These are phyloP conservation scores for Starmerella davenportii DNA, from an alignment of 805 yeast species.

Conservation along the genomic window DNA sequence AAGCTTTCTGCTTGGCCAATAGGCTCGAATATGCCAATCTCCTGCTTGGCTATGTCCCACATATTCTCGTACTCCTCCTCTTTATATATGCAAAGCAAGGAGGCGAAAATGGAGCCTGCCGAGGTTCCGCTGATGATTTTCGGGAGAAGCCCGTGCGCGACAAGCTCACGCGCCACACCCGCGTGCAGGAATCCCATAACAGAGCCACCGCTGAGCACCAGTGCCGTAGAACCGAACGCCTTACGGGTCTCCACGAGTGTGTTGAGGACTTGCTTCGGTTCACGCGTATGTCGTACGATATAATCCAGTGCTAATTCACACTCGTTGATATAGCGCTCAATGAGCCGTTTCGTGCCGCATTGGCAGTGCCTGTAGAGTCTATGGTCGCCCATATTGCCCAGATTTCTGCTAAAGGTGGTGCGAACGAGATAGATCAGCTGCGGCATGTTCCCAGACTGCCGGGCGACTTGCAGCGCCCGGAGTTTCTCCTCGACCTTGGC, in stretches of 20 bases:
- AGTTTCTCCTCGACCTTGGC: conserved; percentile 37
- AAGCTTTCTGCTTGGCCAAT: conserved; percentile 36
- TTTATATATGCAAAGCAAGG: conserved; percentile 65
- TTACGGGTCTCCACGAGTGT: conserved; percentile 75
- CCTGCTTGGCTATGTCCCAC: conserved; percentile 28
- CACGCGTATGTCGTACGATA: conserved; percentile 22
- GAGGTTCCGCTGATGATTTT: conserved; percentile 83
- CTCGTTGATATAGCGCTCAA: conserved; percentile 69
- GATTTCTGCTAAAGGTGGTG: conserved; percentile 67
- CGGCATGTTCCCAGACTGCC: conserved; percentile 39
- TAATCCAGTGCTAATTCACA: conserved; percentile 37
- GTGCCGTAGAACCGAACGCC: conserved; percentile 84
- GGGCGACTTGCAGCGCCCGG: conserved; percentile 38
- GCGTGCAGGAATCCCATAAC: conserved; percentile 84
- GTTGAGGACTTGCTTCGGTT: conserved; percentile 52
- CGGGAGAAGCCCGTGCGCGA: conserved; percentile 62
- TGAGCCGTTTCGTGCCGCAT: conserved; percentile 68
- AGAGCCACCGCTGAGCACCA: conserved; percentile 91
- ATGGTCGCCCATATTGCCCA: conserved; percentile 75
- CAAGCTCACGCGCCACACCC: conserved; percentile 69
- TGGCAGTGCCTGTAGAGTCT: conserved; percentile 59
- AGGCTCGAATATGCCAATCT: conserved; percentile 41
- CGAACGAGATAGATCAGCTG: conserved; percentile 55
- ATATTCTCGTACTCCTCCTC: conserved; percentile 49
- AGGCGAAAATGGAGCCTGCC: conserved; percentile 89